These are phyloP conservation scores for Alliaria petiolata DNA, from an alignment of 345 rosid genomes.

Conservation along the genomic window DNA sequence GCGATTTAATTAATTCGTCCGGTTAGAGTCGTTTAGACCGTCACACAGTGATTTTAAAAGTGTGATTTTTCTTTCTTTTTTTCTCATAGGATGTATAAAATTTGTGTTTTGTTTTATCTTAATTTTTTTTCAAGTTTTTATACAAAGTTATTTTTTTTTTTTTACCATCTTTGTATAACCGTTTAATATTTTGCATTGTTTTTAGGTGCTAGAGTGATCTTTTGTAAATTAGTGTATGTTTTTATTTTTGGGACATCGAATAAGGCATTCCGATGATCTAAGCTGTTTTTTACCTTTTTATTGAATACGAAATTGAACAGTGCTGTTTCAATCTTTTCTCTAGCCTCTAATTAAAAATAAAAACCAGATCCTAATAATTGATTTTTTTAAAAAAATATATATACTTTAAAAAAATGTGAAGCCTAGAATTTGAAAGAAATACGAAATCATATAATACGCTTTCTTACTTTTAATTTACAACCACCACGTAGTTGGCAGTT, in stretches of 20 bases:
- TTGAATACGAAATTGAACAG: neutral
- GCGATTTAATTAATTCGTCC: neutral
- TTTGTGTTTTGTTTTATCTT: too few species aligned
- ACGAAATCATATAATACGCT: neutral
- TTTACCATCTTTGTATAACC: too few species aligned
- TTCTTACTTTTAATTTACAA: conserved; percentile 11
- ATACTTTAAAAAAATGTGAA: neutral
- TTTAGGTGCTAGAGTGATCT: too few species aligned
- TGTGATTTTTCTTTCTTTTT: neutral
- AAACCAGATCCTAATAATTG: neutral
- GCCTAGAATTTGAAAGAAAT: too few species aligned
- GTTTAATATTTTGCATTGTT: too few species aligned
- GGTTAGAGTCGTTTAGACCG: neutral
- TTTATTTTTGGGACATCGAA: neutral
- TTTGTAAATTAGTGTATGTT: too few species aligned
- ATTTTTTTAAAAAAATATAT: too few species aligned
- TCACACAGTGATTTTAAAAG: neutral
- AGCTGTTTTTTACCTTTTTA: neutral
- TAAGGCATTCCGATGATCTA: neutral
- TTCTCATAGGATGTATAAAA: too few species aligned
- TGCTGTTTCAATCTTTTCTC: neutral
- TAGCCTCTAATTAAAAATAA: neutral
- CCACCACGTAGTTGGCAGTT: conserved; percentile 11
- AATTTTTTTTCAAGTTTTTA: too few species aligned
- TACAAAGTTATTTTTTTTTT: too few species aligned